Base-by-base conservation (phyloP, 2,329 filamentous ascomycete genomes). In the Cercospora sesami region DNA sequence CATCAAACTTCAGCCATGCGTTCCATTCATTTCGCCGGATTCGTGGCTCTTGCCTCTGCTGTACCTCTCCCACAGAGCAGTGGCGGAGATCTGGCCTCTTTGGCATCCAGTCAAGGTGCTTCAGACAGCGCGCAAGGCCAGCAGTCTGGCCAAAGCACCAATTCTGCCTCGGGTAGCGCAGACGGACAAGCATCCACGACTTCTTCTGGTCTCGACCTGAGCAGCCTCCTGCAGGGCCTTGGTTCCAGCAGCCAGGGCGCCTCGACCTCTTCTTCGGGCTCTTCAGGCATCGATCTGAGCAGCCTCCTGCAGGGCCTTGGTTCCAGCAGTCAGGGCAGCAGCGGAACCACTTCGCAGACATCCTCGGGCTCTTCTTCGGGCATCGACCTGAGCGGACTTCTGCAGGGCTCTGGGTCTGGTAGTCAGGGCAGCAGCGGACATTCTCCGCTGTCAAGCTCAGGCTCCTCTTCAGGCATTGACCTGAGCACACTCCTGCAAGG, bases 31-130 rank as follows among this genome's bases (percentile, higher is more conserved):
- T 58, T 58, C 26, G 53, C 30, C 28, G 53, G 53, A 18, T 28
- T 58, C 23, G 53, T 58, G 53, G 53, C 53, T 31, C 53, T 58
- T 26, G 53, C 53, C 53, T 58, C 53, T 58, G 53, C 53, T 58
- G 53, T 33, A 9, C 53, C 53, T 23, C 30, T 30, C 53, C 53
- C 53, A 26, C 53, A 58, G 53, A n/a, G 53, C 53, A 58, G 53
- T 28, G 28, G 26, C 16, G 30, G 53, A 26, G 53, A 57, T 18
- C 53, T 30, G 14, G 9, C 26, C 23, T 57, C 48, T 28, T 53
- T 26, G 18, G 18, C 26, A 28, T 53, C 53, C 28, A 57, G 53
- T 23, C 28, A 28, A 12, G 53, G 53, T 23, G n/a, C 23, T 57
- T 16, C 26, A 5, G 53, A 7, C n/a, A 31, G 23, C 53, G n/a